These are phyloP conservation scores for Aspergillus kassunensis DNA, from an alignment of 495 filamentous ascomycete species.

Conservation along the genomic window DNA sequence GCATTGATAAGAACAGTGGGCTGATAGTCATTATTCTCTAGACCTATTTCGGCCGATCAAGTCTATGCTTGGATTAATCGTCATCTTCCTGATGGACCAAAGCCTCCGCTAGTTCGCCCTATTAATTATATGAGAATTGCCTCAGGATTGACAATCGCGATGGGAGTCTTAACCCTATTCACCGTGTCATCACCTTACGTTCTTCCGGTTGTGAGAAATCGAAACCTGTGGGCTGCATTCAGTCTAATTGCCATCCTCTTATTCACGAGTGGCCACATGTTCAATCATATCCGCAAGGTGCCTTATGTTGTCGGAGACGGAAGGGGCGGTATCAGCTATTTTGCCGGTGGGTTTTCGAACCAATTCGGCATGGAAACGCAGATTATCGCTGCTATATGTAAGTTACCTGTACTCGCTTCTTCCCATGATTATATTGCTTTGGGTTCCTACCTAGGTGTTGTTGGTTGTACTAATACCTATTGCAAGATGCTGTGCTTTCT, in stretches of 20 bases:
- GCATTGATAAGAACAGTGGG: background rate
- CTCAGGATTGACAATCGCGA: slow-evolving; percentile 57
- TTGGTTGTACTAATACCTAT: slow-evolving; percentile 10
- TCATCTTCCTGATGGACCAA: slow-evolving; percentile 69
- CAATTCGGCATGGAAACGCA: slow-evolving; percentile 97
- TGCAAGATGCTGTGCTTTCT: slow-evolving; percentile 80
- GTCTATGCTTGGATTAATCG: slow-evolving; percentile 75
- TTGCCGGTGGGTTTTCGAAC: slow-evolving; percentile 89
- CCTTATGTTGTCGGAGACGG: slow-evolving; percentile 92
- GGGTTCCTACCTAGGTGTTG: background rate
- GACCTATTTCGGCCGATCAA: slow-evolving; percentile 69
- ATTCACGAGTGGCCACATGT: slow-evolving; percentile 98
- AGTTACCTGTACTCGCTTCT: slow-evolving; percentile 35
- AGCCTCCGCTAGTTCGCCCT: slow-evolving; percentile 73
- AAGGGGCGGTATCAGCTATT: slow-evolving; percentile 81
- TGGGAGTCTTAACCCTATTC: slow-evolving; percentile 63
- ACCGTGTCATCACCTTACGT: slow-evolving; percentile 79
- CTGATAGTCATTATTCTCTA: slow-evolving; percentile 25
- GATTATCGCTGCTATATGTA: slow-evolving; percentile 93
- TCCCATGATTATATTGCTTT: background rate
- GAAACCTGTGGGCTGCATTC: slow-evolving; percentile 89
- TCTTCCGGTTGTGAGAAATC: slow-evolving; percentile 81
- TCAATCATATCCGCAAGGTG: slow-evolving; percentile 95
- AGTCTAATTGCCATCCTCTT: slow-evolving; percentile 86
- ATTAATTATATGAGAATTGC: slow-evolving; percentile 80